phyloP scores from a whole-genome alignment of 495 filamentous ascomycete species.

The Penicillium subrubescens region DNA sequence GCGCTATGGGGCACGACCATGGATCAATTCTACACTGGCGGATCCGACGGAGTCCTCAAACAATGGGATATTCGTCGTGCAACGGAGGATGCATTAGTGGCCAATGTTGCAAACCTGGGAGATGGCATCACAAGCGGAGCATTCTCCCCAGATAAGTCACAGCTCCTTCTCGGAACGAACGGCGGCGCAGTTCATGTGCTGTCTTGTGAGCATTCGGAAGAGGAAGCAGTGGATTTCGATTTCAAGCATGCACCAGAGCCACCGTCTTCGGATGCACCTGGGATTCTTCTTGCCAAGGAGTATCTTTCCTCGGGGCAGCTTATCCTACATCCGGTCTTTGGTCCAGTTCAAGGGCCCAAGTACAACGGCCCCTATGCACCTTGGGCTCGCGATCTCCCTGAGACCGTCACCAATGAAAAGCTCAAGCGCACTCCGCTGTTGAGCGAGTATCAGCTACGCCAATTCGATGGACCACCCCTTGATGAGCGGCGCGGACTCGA shows the following conservation, averaged over 20 bases:
- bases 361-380: constrained; percentile 50
- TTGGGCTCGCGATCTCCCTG: constrained; percentile 38
- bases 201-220: constrained; percentile 40
- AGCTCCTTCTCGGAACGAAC: constrained; percentile 75
- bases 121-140: constrained; percentile 61
- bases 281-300: constrained; percentile 27
- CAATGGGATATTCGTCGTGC: constrained; percentile 77
- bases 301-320: constrained; percentile 43
- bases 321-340: constrained; percentile 41
- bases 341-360: constrained; percentile 45
- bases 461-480: constrained; percentile 31
- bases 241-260: constrained; percentile 27
- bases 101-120: constrained; percentile 53
- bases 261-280: constrained; percentile 20
- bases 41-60: constrained; percentile 84
- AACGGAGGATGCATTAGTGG: constrained; percentile 61
- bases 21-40: constrained; percentile 83
- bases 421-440: constrained; percentile 24
- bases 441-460: constrained; percentile 27
- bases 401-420: constrained; percentile 10
- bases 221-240: constrained; percentile 19
- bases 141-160: constrained; percentile 71
- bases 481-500: constrained; percentile 27
- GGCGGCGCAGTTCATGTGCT: constrained; percentile 73
- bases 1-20: constrained; percentile 72